A percentile compares a stretch with the other conserved stretches of the same genome.
These are phyloP conservation scores for Pseudogymnoascus sp. DNA, from an alignment of 2,329 filamentous ascomycete species.

Conservation along the genomic window DNA sequence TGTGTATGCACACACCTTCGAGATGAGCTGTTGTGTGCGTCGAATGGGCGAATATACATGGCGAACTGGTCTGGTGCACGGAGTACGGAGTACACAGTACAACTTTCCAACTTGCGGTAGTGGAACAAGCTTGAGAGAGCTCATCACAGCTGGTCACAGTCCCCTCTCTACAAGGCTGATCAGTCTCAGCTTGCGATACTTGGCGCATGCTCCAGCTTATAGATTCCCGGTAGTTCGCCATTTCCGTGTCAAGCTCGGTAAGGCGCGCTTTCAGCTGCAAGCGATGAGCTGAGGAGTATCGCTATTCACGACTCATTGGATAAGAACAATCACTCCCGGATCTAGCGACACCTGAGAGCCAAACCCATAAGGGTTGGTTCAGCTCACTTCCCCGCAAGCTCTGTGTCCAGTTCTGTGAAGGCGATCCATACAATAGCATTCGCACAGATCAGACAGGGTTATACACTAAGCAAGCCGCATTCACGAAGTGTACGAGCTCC, in stretches of 20 bases:
- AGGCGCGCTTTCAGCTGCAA: neutral
- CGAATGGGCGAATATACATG: neutral
- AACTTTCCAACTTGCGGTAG: neutral
- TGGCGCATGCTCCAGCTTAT: constrained; percentile 3
- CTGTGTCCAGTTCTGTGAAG: neutral
- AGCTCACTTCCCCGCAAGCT: constrained; percentile 2
- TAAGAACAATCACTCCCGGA: neutral
- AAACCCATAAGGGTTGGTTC: neutral
- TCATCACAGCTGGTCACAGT: neutral
- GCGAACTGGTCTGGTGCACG: neutral
- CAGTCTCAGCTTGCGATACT: constrained; percentile 2
- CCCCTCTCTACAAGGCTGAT: constrained; percentile 11
- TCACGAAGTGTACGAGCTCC: neutral
- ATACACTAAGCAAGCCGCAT: neutral
- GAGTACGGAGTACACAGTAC: neutral
- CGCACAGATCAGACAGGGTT: neutral
- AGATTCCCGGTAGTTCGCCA: constrained; percentile 3
- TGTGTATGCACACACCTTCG: constrained; percentile 7
- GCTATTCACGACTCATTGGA: constrained; percentile 1
- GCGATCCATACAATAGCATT: constrained; percentile 8
- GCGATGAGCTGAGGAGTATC: constrained; percentile 7
- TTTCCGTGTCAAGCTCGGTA: constrained; percentile 2
- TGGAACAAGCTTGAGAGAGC: constrained; percentile 1
- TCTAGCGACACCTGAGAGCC: neutral
- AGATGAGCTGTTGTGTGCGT: neutral